These are phyloP conservation scores for Lepiota venenata DNA, from an alignment of 768 basidiomycete species.

Conservation along the genomic window DNA sequence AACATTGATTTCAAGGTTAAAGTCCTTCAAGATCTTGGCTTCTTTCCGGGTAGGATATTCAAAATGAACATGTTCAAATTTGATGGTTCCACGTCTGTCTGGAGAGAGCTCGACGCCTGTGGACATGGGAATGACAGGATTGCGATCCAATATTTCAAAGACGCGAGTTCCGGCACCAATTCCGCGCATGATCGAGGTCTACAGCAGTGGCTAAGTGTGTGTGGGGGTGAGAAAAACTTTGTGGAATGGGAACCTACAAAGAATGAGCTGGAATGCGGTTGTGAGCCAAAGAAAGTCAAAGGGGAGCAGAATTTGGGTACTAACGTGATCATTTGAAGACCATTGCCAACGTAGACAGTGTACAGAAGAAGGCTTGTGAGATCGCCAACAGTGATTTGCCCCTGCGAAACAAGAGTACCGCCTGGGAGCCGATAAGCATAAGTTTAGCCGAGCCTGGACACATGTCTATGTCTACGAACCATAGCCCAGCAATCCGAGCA, in stretches of 20 bases:
- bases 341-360: constrained; percentile 84
- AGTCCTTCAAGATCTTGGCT: constrained; percentile 76
- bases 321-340: constrained; percentile 76
- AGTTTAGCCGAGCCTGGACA: neutral
- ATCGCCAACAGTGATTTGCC: constrained; percentile 89
- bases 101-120: constrained; percentile 56
- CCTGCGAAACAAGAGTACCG: constrained; percentile 85
- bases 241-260: constrained; percentile 40
- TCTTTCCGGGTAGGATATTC: constrained; percentile 87
- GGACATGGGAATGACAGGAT: constrained; percentile 66
- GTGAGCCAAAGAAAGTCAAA: constrained; percentile 6
- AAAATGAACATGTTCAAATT: constrained; percentile 82
- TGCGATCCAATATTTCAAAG: constrained; percentile 88
- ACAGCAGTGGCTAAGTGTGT: neutral
- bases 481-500: constrained; percentile 87
- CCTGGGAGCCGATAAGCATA: constrained; percentile 39
- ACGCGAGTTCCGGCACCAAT: constrained; percentile 91
- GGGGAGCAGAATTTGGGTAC: constrained; percentile 21
- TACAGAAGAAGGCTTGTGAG: constrained; percentile 88
- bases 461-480: constrained; percentile 42
- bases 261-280: constrained; percentile 36
- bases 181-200: constrained; percentile 96
- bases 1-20: constrained; percentile 74
- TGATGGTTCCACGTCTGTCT: constrained; percentile 62
- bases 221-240: neutral